These are phyloP conservation scores for Primulina eburnea DNA, from an alignment of 257 asterid genomes.

Conservation along the genomic window DNA sequence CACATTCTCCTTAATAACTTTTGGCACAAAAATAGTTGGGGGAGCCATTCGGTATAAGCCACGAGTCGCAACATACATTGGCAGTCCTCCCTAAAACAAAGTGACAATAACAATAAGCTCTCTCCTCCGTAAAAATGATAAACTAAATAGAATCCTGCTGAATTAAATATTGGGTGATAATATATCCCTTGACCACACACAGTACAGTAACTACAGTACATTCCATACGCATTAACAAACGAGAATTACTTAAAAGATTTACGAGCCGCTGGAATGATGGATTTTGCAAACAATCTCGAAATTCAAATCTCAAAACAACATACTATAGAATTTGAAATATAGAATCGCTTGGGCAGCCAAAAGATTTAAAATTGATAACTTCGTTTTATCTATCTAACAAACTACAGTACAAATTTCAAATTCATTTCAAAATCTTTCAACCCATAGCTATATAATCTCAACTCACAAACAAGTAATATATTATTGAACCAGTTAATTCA, in stretches of 20 bases:
- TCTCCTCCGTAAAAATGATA: background rate
- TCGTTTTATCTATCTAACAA: background rate
- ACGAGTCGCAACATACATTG: slow-evolving; percentile 95
- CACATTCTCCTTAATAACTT: slow-evolving; percentile 60
- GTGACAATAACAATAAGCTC: background rate
- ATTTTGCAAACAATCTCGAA: background rate
- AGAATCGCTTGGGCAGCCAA: background rate
- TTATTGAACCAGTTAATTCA: background rate
- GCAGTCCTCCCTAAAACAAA: slow-evolving; percentile 72
- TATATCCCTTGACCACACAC: background rate
- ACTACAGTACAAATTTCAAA: background rate
- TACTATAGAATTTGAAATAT: background rate
- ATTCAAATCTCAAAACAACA: too few species aligned
- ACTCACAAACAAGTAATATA: too few species aligned
- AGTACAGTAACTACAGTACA: background rate
- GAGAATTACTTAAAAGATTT: too few species aligned
- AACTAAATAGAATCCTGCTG: background rate
- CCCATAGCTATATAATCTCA: background rate
- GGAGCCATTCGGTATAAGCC: slow-evolving; percentile 78
- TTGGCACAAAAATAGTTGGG: slow-evolving; percentile 86
- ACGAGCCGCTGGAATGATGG: background rate
- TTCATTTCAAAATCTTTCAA: background rate
- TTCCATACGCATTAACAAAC: background rate
- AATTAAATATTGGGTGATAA: background rate
- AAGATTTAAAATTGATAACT: background rate